phyloP scores from a whole-genome alignment of 2,329 filamentous ascomycete species.

The Talaromyces atroroseus region DNA sequence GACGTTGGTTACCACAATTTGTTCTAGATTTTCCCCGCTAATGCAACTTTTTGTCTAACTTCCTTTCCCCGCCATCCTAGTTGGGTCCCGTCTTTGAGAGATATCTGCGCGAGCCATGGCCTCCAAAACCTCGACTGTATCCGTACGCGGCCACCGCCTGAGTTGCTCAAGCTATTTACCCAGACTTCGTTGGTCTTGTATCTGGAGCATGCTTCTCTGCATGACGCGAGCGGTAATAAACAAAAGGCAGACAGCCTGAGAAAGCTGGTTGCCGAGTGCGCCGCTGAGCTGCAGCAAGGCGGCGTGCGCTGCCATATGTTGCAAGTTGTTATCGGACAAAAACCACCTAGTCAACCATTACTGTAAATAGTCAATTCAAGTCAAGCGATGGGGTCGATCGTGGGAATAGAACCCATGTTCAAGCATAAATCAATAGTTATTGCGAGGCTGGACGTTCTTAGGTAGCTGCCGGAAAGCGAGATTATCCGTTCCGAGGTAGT shows the following conservation, averaged over 20 bases:
- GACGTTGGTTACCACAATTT: not conserved
- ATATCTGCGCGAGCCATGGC: not conserved
- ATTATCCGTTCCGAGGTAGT: not conserved
- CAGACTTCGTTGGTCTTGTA: not conserved
- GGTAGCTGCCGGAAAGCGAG: not conserved
- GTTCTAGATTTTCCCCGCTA: not conserved
- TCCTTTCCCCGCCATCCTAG: not conserved
- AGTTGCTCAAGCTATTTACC: not conserved
- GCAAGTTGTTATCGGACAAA: conserved; percentile 2
- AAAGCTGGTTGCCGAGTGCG: not conserved
- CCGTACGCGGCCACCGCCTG: not conserved
- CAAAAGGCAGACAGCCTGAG: not conserved
- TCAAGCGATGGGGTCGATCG: too few species aligned
- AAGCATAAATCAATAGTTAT: too few species aligned
- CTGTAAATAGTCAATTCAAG: too few species aligned
- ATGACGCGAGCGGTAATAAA: not conserved
- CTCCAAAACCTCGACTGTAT: not conserved
- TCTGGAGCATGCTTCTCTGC: conserved; percentile 1
- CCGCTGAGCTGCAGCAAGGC: not conserved
- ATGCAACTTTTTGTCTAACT: too few species aligned
- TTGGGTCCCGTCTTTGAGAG: conserved; percentile 1
- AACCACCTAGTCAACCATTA: not conserved
- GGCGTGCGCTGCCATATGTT: not conserved
- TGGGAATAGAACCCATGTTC: too few species aligned
- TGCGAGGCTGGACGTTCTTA: too few species aligned